Percentiles rank a stretch among this genome's conserved stretches.
Conservation (phyloP, 106 monocot genomes). For the Platanthera zijinensis region DNA sequence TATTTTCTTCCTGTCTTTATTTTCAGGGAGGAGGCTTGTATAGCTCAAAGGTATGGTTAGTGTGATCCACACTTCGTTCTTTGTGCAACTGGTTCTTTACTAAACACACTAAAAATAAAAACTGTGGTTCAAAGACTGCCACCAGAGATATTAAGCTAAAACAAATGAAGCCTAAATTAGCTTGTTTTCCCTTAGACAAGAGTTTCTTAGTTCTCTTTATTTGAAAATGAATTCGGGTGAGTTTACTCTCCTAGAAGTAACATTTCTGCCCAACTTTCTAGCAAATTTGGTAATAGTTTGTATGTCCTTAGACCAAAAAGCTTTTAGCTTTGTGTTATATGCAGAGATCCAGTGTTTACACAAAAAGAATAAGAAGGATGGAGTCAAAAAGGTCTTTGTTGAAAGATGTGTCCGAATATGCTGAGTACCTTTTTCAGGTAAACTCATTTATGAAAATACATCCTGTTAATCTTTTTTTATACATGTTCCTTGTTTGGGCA, state of each 20-base stretch:
- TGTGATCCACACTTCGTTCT: not conserved
- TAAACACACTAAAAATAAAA: too few species aligned
- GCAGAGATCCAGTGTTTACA: slow-evolving; percentile 43
- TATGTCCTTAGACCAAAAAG: not conserved
- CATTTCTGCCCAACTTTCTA: not conserved
- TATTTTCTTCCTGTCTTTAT: not conserved
- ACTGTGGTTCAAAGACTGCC: too few species aligned
- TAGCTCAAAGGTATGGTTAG: slow-evolving; percentile 8
- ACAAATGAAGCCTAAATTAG: not conserved
- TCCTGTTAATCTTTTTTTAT: not conserved
- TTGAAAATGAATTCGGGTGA: not conserved
- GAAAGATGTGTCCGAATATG: slow-evolving; percentile 38
- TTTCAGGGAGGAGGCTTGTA: slow-evolving; percentile 5
- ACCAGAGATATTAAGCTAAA: too few species aligned
- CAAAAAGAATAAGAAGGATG: slow-evolving; percentile 29
- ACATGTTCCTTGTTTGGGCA: not conserved
- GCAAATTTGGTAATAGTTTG: not conserved
- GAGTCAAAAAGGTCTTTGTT: slow-evolving; percentile 41
- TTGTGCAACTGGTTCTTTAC: not conserved
- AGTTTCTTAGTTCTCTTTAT: not conserved
- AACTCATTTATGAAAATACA: not conserved
- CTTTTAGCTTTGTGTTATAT: not conserved
- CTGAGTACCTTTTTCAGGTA: slow-evolving; percentile 57
- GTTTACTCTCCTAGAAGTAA: not conserved
- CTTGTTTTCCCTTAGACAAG: not conserved